Base-by-base conservation (phyloP, 139 green algal species). In the Closterium sp. region DNA sequence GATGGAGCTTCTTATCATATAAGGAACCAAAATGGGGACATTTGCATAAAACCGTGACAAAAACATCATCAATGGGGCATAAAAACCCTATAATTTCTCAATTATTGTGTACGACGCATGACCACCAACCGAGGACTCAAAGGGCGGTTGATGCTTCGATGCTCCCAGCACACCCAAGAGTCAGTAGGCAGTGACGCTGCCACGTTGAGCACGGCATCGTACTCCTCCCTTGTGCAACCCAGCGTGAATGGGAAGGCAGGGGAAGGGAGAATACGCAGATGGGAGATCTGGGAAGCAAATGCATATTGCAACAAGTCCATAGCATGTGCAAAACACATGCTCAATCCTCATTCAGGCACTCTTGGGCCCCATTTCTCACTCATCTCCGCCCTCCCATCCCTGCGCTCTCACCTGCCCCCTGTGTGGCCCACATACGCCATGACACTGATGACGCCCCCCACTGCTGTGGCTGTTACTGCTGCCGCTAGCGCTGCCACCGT, bases 341-440 rank as follows among this genome's bases (percentile, higher is more conserved):
- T n/a, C n/a, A n/a, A n/a, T n/a, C n/a, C n/a, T n/a, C n/a, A n/a
- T n/a, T n/a, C n/a, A n/a, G n/a, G n/a, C n/a, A n/a, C n/a, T n/a
- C n/a, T n/a, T n/a, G n/a, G n/a, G n/a, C n/a, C n/a, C n/a, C n/a
- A n/a, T n/a, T n/a, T n/a, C n/a, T n/a, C n/a, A n/a, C n/a, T n/a
- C n/a, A n/a, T n/a, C n/a, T n/a, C n/a, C n/a, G n/a, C 69, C 25
- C 88, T 35, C 69, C 87, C 2, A 1, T 34, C 2, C 36, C 8
- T 91, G 33, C 32, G 1, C 64, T 33, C 87, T 64, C 33, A 91
- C 89, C 89, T 85, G 35, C 85, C 90, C 35, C 87, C 90, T 28
- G 86, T 1, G 76, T 93, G 90, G 28, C 90, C 90, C 34, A 93
- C 86, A 55, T 93, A 93, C 33, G 90, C 64, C 28, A 93, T 31